Conservation (phyloP, 2,329 filamentous ascomycete genomes). For the Colletotrichum sp. region DNA sequence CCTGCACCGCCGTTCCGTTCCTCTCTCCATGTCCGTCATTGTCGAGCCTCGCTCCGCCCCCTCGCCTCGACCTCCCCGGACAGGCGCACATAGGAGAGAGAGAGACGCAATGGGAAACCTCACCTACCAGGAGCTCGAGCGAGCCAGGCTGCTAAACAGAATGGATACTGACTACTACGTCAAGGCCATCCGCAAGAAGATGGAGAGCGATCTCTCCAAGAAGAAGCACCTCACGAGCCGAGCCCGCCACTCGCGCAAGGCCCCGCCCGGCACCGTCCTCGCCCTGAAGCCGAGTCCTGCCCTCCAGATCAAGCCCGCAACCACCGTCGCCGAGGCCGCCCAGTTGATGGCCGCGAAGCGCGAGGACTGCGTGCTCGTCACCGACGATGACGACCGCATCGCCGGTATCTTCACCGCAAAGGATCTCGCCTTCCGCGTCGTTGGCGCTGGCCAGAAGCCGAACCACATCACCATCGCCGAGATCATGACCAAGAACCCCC, state of each 20-base stretch:
- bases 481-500: constrained; percentile 99
- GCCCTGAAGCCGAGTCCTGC: constrained; percentile 94
- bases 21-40: not conserved
- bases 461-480: constrained; percentile 91
- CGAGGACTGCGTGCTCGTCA: constrained; percentile 97
- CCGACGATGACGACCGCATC: constrained; percentile 96
- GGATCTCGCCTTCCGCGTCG: constrained; percentile 95
- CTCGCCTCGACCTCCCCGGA: not conserved
- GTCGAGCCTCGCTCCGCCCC: not conserved
- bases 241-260: constrained; percentile 87
- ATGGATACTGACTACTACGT: constrained; percentile 36
- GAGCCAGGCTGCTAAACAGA: constrained; percentile 13
- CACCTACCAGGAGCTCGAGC: constrained; percentile 22
- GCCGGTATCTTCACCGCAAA: constrained; percentile 99
- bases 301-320: constrained; percentile 94
- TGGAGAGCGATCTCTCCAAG: constrained; percentile 97
- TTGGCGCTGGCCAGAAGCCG: constrained; percentile 88
- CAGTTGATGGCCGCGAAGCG: constrained; percentile 99
- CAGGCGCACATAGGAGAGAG: not conserved
- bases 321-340: constrained; percentile 92
- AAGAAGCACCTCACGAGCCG: constrained; percentile 85
- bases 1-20: not conserved
- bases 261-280: constrained; percentile 93
- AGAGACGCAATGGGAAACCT: constrained; percentile 13
- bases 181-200: constrained; percentile 94